phyloP scores from a whole-genome alignment of 2,329 filamentous ascomycete genomes.

The Ilyonectria sp. region DNA sequence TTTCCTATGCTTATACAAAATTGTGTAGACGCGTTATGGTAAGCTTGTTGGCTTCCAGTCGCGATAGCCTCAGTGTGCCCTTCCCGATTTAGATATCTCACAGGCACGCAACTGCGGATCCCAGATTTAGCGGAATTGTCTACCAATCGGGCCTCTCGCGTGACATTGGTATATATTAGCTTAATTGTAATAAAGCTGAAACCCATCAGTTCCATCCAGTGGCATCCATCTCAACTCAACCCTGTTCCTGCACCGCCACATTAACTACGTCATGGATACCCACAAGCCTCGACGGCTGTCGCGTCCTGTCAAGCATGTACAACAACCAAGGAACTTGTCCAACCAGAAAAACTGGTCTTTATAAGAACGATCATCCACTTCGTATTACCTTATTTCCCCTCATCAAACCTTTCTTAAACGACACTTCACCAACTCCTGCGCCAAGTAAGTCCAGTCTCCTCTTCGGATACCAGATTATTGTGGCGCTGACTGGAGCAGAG shows the following conservation, averaged over 20 bases:
- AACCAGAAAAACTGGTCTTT: not conserved
- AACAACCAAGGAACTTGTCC: slow-evolving; percentile 28
- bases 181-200: not conserved
- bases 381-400: slow-evolving; percentile 40
- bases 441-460: not conserved
- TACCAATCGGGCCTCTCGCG: too few relatives aligned
- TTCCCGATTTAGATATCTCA: too few relatives aligned
- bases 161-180: not conserved
- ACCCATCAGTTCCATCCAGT: slow-evolving; percentile 28
- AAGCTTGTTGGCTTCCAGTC: too few relatives aligned
- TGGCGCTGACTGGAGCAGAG: slow-evolving; percentile 14
- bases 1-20: too few relatives aligned
- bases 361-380: slow-evolving; percentile 42
- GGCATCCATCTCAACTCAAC: not conserved
- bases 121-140: too few relatives aligned
- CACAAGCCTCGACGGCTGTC: slow-evolving; percentile 35
- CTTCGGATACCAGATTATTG: not conserved
- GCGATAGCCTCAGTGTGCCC: too few relatives aligned
- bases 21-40: too few relatives aligned
- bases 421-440: slow-evolving; percentile 14
- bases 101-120: too few relatives aligned
- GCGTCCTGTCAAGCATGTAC: slow-evolving; percentile 44
- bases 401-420: slow-evolving; percentile 45
- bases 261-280: slow-evolving; percentile 41
- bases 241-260: slow-evolving; percentile 40